Evolutionary conservation across 1,139 yeast genomes (phyloP), one percentile per base, ranked within the genome.

Genomic region (Debaryomyces subglobosus): DNA sequence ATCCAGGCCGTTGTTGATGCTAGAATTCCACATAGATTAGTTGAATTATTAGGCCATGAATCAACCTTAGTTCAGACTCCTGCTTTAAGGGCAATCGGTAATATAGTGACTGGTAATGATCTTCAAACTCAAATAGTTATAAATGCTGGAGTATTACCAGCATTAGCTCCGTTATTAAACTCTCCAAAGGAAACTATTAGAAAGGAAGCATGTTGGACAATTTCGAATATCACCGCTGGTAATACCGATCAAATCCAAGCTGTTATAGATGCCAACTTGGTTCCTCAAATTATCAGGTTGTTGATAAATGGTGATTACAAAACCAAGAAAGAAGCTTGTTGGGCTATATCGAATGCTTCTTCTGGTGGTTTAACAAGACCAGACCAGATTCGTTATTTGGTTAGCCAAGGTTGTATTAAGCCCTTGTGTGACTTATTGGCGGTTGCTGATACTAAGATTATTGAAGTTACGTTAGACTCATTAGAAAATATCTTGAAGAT

Each of bases 191-290:
- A 94, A 67, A 85, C 95, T 21, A 88, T 94, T 60, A 85, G 96
- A 65, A 94, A 94, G 69, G 99, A 95, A 73, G 96, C 98, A 7
- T 92, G 99, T 77, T 94, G 99, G 99, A 94, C 99, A 36, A 85
- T 94, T 57, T 91, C 98, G 49, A 94, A 94, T 72, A 91, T 94
- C 64, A 94, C 99, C 39, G 99, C 99, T 32, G 99, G 99, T 62
- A 94, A 90, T 69, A 75, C 92, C 29, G 92, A 88, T 55, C 99
- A 94, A 77, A 91, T 94, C 62, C 97, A 94, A 74, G 94, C 97
- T 4, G 98, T 94, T 47, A 91, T 94, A 62, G 97, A 92, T 67
- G 86, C 94, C 54, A 94, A 94, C 74, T 79, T 94, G 67, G 85
- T 94, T 57, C 99, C 99, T 40, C 97, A 94, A 54, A 84, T 95